Evolutionary conservation across 2,329 filamentous ascomycete genomes (phyloP), one percentile per base, ranked within the genome.

Genomic region (Alternaria metachromatica): DNA sequence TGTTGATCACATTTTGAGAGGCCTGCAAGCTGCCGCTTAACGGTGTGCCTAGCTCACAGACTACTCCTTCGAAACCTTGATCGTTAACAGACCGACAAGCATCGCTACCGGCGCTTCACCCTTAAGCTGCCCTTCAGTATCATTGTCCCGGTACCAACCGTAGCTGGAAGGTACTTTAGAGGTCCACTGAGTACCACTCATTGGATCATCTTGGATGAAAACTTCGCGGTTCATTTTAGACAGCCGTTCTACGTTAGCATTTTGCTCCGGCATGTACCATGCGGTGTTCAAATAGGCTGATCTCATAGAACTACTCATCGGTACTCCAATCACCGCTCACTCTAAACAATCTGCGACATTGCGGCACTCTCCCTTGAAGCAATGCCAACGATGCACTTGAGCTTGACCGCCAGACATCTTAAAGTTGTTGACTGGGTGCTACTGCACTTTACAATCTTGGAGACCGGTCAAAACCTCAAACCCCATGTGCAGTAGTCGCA

Each of bases 1-100:
- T 25, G 49, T 41, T 33, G 49, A 62, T 56, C 60, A 56, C 60
- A 33, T 28, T 10, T 37, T n/a, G 18, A 33, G 28, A 33, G 28
- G 49, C 30, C 12, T 5, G 7, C 28, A 51, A 51, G 28, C 18
- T 33, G 28, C 18, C 37, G 49, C 49, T 53, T 30, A 23, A 53
- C 30, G 30, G 30, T 53, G 20, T 37, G 37, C 12, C 23, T 53
- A 53, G 49, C 30, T 53, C 20, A 30, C 21, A 21, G 20, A 33
- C 49, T 53, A 53, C 49, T 37, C 20, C 20, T 41, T 53, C 20
- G 30, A 23, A 53, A 53, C 49, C 49, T 41, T 53, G 49, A 53
- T 33, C 13, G 49, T 53, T 25, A 37, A 11, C 28, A 30, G 9
- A 21, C 49, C 20, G 49, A 20, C 49, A 53, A 53, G 30, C 49